A percentile compares a stretch with the other conserved stretches of the same genome.
Conservation (phyloP, 495 filamentous ascomycete genomes). For the Lepidopterella palustris region DNA sequence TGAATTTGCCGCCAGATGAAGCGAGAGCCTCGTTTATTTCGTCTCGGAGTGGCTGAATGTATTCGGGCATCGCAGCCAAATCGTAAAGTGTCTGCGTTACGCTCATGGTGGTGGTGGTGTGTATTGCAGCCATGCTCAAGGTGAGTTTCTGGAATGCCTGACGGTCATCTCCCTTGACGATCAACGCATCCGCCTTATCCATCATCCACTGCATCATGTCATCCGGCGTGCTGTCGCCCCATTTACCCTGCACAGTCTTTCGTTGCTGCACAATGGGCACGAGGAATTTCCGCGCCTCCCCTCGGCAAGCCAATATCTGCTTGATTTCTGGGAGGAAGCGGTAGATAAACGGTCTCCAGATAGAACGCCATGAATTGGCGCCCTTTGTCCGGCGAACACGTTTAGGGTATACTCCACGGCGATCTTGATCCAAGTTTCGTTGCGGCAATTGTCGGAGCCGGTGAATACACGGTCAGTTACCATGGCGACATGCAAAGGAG, state of each 20-base stretch:
- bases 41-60: slow-evolving; percentile 44
- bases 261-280: slow-evolving; percentile 21
- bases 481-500: slow-evolving; percentile 2
- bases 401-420: slow-evolving; percentile 1
- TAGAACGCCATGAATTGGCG: not conserved
- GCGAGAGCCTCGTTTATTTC: slow-evolving; percentile 43
- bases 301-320: not conserved
- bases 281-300: not conserved
- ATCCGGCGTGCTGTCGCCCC: slow-evolving; percentile 13
- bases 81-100: slow-evolving; percentile 34
- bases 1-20: slow-evolving; percentile 30
- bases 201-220: slow-evolving; percentile 32
- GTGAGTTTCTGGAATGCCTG: slow-evolving; percentile 20
- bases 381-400: not conserved
- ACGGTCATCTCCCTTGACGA: not conserved
- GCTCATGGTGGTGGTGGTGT: slow-evolving; percentile 20
- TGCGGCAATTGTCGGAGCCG: slow-evolving; percentile 1
- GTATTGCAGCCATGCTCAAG: slow-evolving; percentile 28
- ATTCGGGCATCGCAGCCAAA: slow-evolving; percentile 43
- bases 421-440: not conserved
- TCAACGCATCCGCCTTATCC: slow-evolving; percentile 4
- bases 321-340: not conserved
- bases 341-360: not conserved
- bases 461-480: slow-evolving; percentile 1
- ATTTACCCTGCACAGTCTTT: slow-evolving; percentile 5